Conservation (phyloP, 2,329 filamentous ascomycete genomes). For the Neopestalotiopsis rosae region DNA sequence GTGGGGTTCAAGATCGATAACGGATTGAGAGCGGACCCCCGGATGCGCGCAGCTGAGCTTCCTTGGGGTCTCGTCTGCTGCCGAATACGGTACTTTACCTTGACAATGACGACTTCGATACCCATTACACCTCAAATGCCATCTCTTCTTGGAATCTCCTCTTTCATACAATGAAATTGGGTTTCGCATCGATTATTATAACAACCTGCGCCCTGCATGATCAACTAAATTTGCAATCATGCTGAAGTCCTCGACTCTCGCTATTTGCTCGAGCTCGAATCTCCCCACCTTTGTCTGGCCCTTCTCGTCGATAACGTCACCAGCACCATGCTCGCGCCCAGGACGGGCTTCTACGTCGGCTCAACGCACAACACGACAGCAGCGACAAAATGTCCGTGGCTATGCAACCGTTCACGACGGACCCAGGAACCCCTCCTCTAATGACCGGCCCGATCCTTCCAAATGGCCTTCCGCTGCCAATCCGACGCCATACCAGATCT, state of each 20-base stretch:
- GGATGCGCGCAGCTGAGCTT: not conserved
- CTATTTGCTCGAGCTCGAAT: slow-evolving; percentile 31
- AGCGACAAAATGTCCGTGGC: not conserved
- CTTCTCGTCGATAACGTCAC: slow-evolving; percentile 32
- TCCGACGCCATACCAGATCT: slow-evolving; percentile 91
- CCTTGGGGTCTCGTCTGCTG: not conserved
- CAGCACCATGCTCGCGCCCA: slow-evolving; percentile 23
- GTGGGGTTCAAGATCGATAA: not conserved
- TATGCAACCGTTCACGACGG: slow-evolving; percentile 34
- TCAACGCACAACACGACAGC: not conserved
- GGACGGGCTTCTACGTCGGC: not conserved
- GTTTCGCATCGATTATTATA: not conserved
- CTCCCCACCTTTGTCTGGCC: slow-evolving; percentile 27
- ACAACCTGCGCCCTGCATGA: not conserved
- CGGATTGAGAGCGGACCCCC: not conserved
- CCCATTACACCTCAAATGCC: not conserved
- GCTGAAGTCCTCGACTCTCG: slow-evolving; percentile 34
- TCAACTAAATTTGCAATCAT: slow-evolving; percentile 30
- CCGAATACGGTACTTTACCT: not conserved
- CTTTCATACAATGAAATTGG: not conserved
- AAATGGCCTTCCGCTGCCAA: slow-evolving; percentile 53
- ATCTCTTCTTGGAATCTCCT: not conserved
- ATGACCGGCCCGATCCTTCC: not conserved
- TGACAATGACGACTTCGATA: not conserved
- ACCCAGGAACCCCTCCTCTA: slow-evolving; percentile 21